A percentile compares a stretch with the other conserved stretches of the same genome.
Evolutionary conservation across 768 basidiomycete species (phyloP).

Genomic region (Termitomyces sp.): DNA sequence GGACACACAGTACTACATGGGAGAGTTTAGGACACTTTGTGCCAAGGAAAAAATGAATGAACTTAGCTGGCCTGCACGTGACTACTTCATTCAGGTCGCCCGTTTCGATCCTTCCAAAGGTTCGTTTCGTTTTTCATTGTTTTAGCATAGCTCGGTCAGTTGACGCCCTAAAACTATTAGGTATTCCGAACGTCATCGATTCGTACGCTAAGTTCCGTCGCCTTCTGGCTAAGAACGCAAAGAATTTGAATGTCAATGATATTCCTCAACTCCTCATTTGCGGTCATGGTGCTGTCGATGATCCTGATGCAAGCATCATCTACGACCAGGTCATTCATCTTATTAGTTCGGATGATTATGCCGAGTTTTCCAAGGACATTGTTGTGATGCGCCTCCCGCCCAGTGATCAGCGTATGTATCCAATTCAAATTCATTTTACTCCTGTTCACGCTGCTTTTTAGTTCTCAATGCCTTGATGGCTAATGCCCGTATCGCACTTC

Average conservation of each 20-base stretch:
- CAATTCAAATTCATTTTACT: neutral
- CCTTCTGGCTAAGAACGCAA: conserved; percentile 42
- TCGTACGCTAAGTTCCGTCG: conserved; percentile 82
- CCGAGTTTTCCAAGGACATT: conserved; percentile 53
- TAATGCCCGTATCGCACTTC: conserved; percentile 84
- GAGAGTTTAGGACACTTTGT: conserved; percentile 76
- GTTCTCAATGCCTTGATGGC: conserved; percentile 87
- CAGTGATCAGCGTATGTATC: conserved; percentile 71
- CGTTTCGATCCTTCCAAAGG: conserved; percentile 82
- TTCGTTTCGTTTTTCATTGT: conserved; percentile 8
- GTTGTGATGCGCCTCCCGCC: conserved; percentile 77
- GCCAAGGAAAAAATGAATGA: conserved; percentile 76
- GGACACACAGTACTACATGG: conserved; percentile 88
- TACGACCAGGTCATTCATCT: conserved; percentile 72
- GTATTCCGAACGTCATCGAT: conserved; percentile 80
- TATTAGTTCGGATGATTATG: conserved; percentile 46
- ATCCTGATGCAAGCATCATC: conserved; percentile 91
- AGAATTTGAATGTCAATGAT: conserved; percentile 39
- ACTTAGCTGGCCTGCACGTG: conserved; percentile 71
- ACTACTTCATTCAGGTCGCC: conserved; percentile 90
- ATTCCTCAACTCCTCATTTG: conserved; percentile 75
- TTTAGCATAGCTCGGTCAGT: neutral
- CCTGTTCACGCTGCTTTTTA: conserved; percentile 19
- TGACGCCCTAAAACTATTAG: conserved; percentile 30
- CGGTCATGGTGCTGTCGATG: conserved; percentile 92